Conservation (phyloP, 371 early-diverging fungal species). For the Batrachochytrium dendrobatidis region DNA sequence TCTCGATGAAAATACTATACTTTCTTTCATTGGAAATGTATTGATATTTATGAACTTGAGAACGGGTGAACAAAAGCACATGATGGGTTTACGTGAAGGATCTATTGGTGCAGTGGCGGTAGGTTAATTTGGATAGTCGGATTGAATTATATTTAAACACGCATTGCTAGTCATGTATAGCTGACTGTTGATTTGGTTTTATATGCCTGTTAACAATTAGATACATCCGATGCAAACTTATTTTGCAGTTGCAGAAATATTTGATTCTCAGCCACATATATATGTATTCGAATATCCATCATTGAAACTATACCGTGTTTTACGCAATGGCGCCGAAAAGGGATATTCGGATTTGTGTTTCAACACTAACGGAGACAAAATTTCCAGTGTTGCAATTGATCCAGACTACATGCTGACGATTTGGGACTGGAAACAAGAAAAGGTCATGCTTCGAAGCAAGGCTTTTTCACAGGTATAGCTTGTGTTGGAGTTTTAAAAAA, state of each 20-base stretch:
- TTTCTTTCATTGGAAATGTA: slow-evolving; percentile 43
- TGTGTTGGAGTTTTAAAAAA: neutral
- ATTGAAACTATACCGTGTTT: slow-evolving; percentile 30
- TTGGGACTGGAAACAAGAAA: slow-evolving; percentile 46
- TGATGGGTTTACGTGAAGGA: slow-evolving; percentile 38
- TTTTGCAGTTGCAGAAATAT: slow-evolving; percentile 44
- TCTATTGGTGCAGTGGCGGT: slow-evolving; percentile 46
- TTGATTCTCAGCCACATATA: slow-evolving; percentile 31
- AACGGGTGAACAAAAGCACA: slow-evolving; percentile 34
- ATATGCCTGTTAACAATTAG: slow-evolving; percentile 10
- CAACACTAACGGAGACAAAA: slow-evolving; percentile 32
- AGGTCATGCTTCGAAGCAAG: slow-evolving; percentile 40
- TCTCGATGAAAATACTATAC: slow-evolving; percentile 31
- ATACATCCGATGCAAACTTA: slow-evolving; percentile 36
- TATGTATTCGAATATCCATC: slow-evolving; percentile 45
- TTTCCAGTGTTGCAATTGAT: slow-evolving; percentile 43
- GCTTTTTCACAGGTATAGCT: slow-evolving; percentile 46
- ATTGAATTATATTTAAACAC: neutral
- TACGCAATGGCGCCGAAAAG: slow-evolving; percentile 33
- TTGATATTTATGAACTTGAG: slow-evolving; percentile 35
- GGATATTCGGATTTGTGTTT: slow-evolving; percentile 34
- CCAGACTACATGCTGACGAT: slow-evolving; percentile 52
- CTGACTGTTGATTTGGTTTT: neutral
- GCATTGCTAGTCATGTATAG: neutral
- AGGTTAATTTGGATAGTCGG: neutral